Conservation (phyloP, 345 rosid genomes). For the Eutrema heterophyllum region DNA sequence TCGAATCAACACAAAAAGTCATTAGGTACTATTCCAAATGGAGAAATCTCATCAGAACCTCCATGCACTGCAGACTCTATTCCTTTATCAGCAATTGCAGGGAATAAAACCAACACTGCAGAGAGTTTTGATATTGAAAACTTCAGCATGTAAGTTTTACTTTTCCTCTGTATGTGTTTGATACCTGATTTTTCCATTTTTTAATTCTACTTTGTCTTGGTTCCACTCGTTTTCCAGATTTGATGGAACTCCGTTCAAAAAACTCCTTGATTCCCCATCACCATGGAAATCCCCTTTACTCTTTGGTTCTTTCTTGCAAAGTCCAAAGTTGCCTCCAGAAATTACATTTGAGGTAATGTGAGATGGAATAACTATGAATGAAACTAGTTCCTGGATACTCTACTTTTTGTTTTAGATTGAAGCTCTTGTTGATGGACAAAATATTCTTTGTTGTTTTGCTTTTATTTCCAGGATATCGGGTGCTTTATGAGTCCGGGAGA, state of each 20-base stretch:
- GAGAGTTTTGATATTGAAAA: constrained; percentile 38
- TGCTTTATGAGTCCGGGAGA: constrained; percentile 86
- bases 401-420: not conserved
- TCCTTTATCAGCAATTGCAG: constrained; percentile 21
- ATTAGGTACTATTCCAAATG: constrained; percentile 33
- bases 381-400: constrained; percentile 2
- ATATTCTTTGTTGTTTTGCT: not conserved
- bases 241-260: constrained; percentile 74
- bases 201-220: constrained; percentile 3
- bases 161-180: constrained; percentile 1
- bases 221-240: constrained; percentile 44
- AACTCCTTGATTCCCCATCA: constrained; percentile 81
- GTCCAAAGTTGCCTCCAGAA: constrained; percentile 75
- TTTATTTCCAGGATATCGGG: constrained; percentile 70
- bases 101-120: constrained; percentile 30
- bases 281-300: constrained; percentile 98
- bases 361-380: not conserved
- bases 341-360: constrained; percentile 77
- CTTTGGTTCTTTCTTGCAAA: constrained; percentile 68
- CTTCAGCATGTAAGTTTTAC: constrained; percentile 52
- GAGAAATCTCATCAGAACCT: constrained; percentile 31
- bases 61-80: constrained; percentile 36
- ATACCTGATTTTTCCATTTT: constrained; percentile 9
- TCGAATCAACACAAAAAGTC: constrained; percentile 37
- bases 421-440: not conserved